Conservation (phyloP, 2,329 filamentous ascomycete genomes). For the Orbilia brochopaga region DNA sequence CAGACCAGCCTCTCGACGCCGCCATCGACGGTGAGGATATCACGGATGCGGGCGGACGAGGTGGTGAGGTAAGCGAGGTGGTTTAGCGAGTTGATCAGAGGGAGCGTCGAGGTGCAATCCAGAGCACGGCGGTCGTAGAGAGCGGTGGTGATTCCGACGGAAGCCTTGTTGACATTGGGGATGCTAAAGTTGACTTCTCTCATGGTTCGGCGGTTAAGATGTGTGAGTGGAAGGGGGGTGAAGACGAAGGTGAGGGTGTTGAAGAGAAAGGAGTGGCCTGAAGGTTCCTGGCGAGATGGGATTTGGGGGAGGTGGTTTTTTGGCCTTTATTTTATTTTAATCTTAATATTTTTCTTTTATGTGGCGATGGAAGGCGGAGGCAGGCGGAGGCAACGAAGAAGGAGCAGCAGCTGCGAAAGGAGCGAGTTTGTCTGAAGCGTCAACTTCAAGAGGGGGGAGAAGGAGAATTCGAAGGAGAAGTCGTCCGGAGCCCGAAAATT, state of each 20-base stretch:
- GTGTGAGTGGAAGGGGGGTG: neutral
- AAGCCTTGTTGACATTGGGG: conserved; percentile 98
- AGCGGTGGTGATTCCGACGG: conserved; percentile 96
- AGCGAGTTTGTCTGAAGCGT: conserved; percentile 13
- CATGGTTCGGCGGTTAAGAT: conserved; percentile 67
- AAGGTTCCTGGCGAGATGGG: neutral
- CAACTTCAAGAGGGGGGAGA: conserved; percentile 6
- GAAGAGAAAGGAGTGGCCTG: neutral
- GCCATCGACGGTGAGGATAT: conserved; percentile 98
- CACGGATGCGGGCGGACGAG: conserved; percentile 93
- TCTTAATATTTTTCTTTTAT: too few species aligned
- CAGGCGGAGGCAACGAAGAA: conserved; percentile 11
- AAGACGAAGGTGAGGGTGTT: neutral
- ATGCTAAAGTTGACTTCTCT: conserved; percentile 99
- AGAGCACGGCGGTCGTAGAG: conserved; percentile 96
- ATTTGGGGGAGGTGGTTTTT: conserved; percentile 2
- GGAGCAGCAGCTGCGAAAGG: conserved; percentile 5
- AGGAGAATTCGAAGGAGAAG: conserved; percentile 11
- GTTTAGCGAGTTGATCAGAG: conserved; percentile 98
- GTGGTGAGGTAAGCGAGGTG: conserved; percentile 98
- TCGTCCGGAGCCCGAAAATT: neutral
- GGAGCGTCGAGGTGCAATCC: conserved; percentile 96
- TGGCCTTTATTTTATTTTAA: too few species aligned
- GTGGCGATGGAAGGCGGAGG: too few species aligned
- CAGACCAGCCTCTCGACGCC: conserved; percentile 95